Evolutionary conservation across 768 basidiomycete genomes (phyloP), one percentile per base, ranked within the genome.

Genomic region (Cystobasidiopsis lactophilus): DNA sequence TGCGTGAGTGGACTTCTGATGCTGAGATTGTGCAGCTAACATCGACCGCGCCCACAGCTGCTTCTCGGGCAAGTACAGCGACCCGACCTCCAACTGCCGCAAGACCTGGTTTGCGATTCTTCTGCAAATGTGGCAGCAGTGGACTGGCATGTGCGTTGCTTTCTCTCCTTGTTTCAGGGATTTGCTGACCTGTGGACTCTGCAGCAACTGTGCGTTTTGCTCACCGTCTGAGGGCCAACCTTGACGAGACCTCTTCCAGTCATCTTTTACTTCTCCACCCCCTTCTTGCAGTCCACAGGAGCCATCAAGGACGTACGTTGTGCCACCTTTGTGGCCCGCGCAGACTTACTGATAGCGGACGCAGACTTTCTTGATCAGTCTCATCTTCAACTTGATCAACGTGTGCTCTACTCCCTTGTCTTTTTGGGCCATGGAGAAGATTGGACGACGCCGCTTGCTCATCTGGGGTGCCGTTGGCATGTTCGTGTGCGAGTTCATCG

Each of bases 21-120:
- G 72, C 62, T 75, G 72, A 66, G 49, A 55, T 26, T 26, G 50
- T 11, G 29, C 37, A 13, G 72, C 77, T 58, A 83, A 82, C 60
- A 60, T 73, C 41, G 75, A 79, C 63, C 77, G 82, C 56, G 85
- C 81, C n/a, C n/a, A n/a, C n/a, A 70, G 79, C 64, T 63, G 62
- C 59, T 63, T 63, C 57, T 37, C 45, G 3, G 60, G 77, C 67
- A 78, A 78, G 71, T 70, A 72, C 62, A 75, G 72, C 66, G 50
- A 56, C 33, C 23, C 52, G 5, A 29, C 38, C 14, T 72, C 77
- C 59, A 83, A 82, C 60, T 61, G 73, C 40, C 75, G 79, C 62
- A 77, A 82, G 55, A 85, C 81, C n/a, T 70, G 79, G 64, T 77
- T 80, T 33, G 85, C 85, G 60, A 81, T 82, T 59, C 76, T 77